phyloP scores from a whole-genome alignment of 2,329 filamentous ascomycete genomes.

The Annulohypoxylon truncatum region DNA sequence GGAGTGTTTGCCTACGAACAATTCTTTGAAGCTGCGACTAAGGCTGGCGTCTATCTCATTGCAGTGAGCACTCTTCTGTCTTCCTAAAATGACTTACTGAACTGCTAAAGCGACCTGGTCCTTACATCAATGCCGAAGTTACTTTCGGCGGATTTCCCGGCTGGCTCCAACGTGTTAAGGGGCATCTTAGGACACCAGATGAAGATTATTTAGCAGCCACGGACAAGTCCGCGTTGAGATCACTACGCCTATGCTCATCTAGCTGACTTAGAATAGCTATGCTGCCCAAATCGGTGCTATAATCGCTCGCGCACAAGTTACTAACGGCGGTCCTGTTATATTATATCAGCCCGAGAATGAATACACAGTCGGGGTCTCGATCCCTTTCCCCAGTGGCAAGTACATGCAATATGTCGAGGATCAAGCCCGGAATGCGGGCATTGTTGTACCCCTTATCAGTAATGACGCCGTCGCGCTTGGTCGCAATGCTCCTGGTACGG shows the following conservation, averaged over 20 bases:
- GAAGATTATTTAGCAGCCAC: slow-evolving; percentile 73
- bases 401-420: slow-evolving; percentile 79
- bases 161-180: slow-evolving; percentile 77
- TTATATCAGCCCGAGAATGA: slow-evolving; percentile 86
- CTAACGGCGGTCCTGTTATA: slow-evolving; percentile 83
- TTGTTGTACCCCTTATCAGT: slow-evolving; percentile 79
- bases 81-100: background rate
- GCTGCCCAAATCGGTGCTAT: slow-evolving; percentile 69
- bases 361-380: slow-evolving; percentile 66
- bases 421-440: slow-evolving; percentile 73
- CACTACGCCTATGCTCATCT: background rate
- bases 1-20: slow-evolving; percentile 78
- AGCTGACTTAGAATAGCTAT: slow-evolving; percentile 56
- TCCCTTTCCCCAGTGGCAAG: slow-evolving; percentile 70
- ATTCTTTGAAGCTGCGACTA: slow-evolving; percentile 79
- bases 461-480: slow-evolving; percentile 75
- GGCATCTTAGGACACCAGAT: slow-evolving; percentile 70
- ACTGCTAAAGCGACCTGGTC: slow-evolving; percentile 63
- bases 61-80: slow-evolving; percentile 48
- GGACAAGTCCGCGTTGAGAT: slow-evolving; percentile 48
- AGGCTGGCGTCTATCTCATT: slow-evolving; percentile 81
- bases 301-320: slow-evolving; percentile 82
- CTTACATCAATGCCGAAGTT: slow-evolving; percentile 83
- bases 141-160: slow-evolving; percentile 82
- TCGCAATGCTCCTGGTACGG: slow-evolving; percentile 73